Percentiles rank a stretch among this genome's conserved stretches.
phyloP scores from a whole-genome alignment of 768 basidiomycete species.

The Multifurca ochricompacta region DNA sequence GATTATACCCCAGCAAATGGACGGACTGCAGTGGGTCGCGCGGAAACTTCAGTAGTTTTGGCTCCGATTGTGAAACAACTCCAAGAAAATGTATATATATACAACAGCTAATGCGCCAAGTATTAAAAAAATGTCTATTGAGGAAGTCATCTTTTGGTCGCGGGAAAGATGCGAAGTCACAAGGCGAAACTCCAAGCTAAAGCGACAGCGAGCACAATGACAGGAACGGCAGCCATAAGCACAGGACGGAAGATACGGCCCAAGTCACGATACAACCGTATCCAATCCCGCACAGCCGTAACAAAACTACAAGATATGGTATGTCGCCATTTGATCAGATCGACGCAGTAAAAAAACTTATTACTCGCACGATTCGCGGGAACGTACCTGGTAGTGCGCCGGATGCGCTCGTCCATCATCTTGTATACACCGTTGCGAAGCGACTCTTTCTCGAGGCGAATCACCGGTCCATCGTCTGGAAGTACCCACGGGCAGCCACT shows the following conservation, averaged over 20 bases:
- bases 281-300: background rate
- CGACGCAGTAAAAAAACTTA: background rate
- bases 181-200: background rate
- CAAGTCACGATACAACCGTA: background rate
- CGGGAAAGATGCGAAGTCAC: background rate
- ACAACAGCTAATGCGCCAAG: too few relatives aligned
- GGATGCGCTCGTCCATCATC: constrained; percentile 17
- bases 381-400: constrained; percentile 3
- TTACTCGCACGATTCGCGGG: too few relatives aligned
- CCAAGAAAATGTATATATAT: too few relatives aligned
- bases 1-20: too few relatives aligned
- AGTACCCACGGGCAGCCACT: constrained; percentile 26
- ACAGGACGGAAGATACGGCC: constrained; percentile 1
- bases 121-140: too few relatives aligned
- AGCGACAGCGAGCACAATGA: background rate
- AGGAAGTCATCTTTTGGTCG: too few relatives aligned
- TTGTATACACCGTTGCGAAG: constrained; percentile 25
- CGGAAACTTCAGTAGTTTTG: too few relatives aligned
- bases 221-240: background rate
- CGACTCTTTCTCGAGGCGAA: constrained; percentile 22
- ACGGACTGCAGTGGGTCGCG: too few relatives aligned
- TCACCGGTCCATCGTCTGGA: constrained; percentile 27
- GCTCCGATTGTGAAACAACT: too few relatives aligned
- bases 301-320: background rate
- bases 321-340: too few relatives aligned